Conservation (phyloP, 2,329 filamentous ascomycete genomes). For the Ascochyta rabiei region DNA sequence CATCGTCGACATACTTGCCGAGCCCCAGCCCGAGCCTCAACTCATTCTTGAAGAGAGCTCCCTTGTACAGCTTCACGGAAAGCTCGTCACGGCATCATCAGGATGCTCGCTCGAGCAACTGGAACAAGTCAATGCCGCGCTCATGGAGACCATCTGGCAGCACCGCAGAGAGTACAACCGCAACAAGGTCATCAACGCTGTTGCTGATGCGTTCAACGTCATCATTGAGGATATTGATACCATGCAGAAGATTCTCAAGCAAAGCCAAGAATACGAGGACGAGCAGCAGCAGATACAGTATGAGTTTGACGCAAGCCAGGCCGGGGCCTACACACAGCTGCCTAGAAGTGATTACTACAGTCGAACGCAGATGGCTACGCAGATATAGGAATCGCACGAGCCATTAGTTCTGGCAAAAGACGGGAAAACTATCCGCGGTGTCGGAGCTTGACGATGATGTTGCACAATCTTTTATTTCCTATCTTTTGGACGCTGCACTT, state of each 20-base stretch:
- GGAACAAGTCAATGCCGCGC: slow-evolving; percentile 86
- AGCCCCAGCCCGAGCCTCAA: slow-evolving; percentile 34
- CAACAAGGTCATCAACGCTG: slow-evolving; percentile 68
- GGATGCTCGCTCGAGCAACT: slow-evolving; percentile 91
- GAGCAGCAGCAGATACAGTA: slow-evolving; percentile 11
- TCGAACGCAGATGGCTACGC: background rate
- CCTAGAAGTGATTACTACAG: slow-evolving; percentile 10
- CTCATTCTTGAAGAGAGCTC: slow-evolving; percentile 57
- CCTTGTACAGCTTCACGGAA: slow-evolving; percentile 64
- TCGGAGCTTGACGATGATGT: background rate
- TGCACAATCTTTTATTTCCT: slow-evolving; percentile 2
- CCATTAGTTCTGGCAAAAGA: background rate
- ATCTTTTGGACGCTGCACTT: background rate
- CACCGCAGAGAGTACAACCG: slow-evolving; percentile 83
- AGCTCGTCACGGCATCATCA: slow-evolving; percentile 70
- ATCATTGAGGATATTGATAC: slow-evolving; percentile 71
- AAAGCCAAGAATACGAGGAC: slow-evolving; percentile 46
- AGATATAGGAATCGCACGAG: background rate
- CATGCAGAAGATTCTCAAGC: slow-evolving; percentile 52
- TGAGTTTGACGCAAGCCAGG: slow-evolving; percentile 12
- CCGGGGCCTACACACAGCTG: slow-evolving; percentile 8
- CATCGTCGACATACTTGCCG: slow-evolving; percentile 53
- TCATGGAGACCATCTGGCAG: slow-evolving; percentile 91
- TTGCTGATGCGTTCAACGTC: slow-evolving; percentile 76
- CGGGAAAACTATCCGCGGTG: background rate